A percentile compares a stretch with the other conserved stretches of the same genome.
phyloP scores from a whole-genome alignment of 495 filamentous ascomycete genomes.

The Usnea hakonensis region DNA sequence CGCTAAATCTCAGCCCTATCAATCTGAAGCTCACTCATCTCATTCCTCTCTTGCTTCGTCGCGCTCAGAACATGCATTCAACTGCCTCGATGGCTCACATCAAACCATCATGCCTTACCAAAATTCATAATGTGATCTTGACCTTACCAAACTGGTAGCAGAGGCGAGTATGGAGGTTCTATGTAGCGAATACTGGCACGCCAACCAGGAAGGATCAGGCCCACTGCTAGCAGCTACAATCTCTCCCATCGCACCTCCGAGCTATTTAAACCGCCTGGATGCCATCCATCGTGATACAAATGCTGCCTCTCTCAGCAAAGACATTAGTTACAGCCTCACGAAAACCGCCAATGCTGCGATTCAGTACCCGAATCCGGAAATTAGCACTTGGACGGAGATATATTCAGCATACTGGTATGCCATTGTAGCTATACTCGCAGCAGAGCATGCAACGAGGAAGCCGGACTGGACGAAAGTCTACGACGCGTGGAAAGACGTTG shows the following conservation, averaged over 20 bases:
- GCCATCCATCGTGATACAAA: conserved; percentile 59
- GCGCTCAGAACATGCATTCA: neutral
- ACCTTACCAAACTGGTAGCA: too few species aligned
- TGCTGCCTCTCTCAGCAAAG: conserved; percentile 41
- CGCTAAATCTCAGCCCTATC: conserved; percentile 18
- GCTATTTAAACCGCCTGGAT: conserved; percentile 49
- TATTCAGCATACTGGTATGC: conserved; percentile 79
- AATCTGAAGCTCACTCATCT: neutral
- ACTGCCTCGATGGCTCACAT: neutral
- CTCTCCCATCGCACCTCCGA: conserved; percentile 51
- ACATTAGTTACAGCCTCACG: conserved; percentile 56
- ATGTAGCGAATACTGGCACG: conserved; percentile 53
- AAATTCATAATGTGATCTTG: neutral
- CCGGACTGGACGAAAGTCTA: conserved; percentile 63
- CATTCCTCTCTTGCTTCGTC: neutral
- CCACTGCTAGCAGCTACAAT: conserved; percentile 61
- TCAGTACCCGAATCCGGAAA: conserved; percentile 54
- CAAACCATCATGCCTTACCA: too few species aligned
- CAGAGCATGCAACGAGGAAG: conserved; percentile 34
- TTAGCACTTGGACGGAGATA: conserved; percentile 71
- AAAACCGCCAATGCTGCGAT: conserved; percentile 39
- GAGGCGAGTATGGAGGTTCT: conserved; percentile 53
- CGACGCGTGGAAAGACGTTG: conserved; percentile 73
- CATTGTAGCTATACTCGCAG: conserved; percentile 55
- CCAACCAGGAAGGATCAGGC: conserved; percentile 49